phyloP scores from a whole-genome alignment of 139 green algal genomes.

The Spirogloea muscicola region DNA sequence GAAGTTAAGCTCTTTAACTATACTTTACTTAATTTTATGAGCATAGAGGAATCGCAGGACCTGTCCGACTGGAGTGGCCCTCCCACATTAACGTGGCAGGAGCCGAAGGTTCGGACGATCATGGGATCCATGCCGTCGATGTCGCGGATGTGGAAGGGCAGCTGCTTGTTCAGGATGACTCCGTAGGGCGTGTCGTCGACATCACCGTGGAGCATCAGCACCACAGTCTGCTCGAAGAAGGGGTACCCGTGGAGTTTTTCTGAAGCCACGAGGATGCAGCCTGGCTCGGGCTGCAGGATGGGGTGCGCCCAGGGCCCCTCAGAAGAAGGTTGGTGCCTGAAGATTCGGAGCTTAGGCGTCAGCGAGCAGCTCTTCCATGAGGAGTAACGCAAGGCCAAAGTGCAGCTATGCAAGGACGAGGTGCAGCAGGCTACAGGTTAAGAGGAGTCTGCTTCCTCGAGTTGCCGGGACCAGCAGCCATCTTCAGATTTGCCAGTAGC shows the following conservation, averaged over 20 bases:
- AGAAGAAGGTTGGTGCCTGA: too few species aligned
- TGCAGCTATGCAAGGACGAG: too few species aligned
- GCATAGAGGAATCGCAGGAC: too few species aligned
- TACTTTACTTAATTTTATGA: too few species aligned
- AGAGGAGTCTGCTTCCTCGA: neutral
- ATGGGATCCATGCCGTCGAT: slow-evolving; percentile 12
- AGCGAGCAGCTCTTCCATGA: too few species aligned
- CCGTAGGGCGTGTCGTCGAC: slow-evolving; percentile 27
- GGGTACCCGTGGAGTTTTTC: slow-evolving; percentile 28
- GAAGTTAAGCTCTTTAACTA: too few species aligned
- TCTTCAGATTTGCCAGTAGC: too few species aligned
- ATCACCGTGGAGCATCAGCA: slow-evolving; percentile 12
- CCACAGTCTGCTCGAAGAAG: slow-evolving; percentile 34
- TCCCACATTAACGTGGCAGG: slow-evolving; percentile 26
- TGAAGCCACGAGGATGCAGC: slow-evolving; percentile 32
- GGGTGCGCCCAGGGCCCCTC: slow-evolving; percentile 29
- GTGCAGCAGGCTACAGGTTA: too few species aligned
- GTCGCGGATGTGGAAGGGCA: neutral
- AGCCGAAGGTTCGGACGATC: slow-evolving; percentile 19
- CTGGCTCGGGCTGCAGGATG: slow-evolving; percentile 14
- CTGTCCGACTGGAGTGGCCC: slow-evolving; percentile 15
- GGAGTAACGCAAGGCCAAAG: too few species aligned
- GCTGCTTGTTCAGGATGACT: slow-evolving; percentile 35
- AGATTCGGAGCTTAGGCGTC: too few species aligned
- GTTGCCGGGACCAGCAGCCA: too few species aligned